These are phyloP conservation scores for Diplodia intermedia DNA, from an alignment of 2,329 filamentous ascomycete species.

Conservation along the genomic window DNA sequence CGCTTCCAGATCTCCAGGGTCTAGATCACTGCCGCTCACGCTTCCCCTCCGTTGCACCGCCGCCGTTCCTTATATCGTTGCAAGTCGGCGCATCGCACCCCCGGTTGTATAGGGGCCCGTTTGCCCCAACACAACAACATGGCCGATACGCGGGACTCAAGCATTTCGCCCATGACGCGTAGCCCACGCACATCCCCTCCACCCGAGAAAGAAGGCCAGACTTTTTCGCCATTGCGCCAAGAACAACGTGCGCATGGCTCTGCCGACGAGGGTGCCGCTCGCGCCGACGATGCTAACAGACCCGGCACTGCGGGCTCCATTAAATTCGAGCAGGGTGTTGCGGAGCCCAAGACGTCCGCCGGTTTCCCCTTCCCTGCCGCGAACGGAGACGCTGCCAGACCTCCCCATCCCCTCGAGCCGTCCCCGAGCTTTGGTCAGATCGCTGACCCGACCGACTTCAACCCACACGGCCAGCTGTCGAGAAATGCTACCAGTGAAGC, in stretches of 20 bases:
- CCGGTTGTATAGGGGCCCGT: constrained; percentile 8
- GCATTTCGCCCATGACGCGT: constrained; percentile 40
- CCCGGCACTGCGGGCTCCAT: constrained; percentile 19
- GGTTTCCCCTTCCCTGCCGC: constrained; percentile 28
- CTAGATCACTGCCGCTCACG: not conserved
- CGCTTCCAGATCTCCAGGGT: constrained; percentile 14
- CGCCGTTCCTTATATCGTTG: constrained; percentile 8
- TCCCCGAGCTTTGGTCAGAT: constrained; percentile 31
- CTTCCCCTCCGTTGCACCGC: constrained; percentile 11
- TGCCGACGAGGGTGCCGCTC: not conserved
- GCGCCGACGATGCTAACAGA: not conserved
- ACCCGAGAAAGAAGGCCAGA: constrained; percentile 36
- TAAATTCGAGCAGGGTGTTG: constrained; percentile 14
- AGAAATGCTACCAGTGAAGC: constrained; percentile 29
- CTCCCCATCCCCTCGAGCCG: constrained; percentile 19
- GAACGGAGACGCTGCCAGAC: constrained; percentile 20
- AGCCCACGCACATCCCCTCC: constrained; percentile 37
- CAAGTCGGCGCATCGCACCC: not conserved
- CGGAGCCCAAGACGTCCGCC: constrained; percentile 6
- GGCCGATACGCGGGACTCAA: constrained; percentile 42
- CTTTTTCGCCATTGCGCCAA: constrained; percentile 41
- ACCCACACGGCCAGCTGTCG: constrained; percentile 24
- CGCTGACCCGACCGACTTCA: constrained; percentile 30
- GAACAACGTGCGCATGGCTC: constrained; percentile 37
- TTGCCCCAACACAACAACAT: constrained; percentile 35